Base-by-base conservation (phyloP, 2,329 filamentous ascomycete genomes). In the Clathrospora elynae region DNA sequence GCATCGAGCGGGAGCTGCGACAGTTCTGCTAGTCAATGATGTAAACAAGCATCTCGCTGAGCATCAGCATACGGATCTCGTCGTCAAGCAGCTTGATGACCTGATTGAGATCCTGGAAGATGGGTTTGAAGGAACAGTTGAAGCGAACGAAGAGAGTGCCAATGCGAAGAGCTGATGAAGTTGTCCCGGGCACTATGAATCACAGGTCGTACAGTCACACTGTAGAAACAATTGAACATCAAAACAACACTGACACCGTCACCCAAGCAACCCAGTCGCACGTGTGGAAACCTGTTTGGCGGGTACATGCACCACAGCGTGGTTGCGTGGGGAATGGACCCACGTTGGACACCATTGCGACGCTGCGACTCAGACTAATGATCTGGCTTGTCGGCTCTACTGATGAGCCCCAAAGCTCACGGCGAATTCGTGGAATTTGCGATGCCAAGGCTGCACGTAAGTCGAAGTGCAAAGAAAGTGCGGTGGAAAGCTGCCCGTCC, bases 1-100 rank as follows among this genome's bases (percentile, higher is more conserved):
- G 0, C 81, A 86, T 46, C 78, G 77, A 37, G 92, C 92, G 0
- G 92, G 92, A 1, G 89, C 91, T 1, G 87, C 90, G 22, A 97
- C 93, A 0, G 90, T 97, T n/a, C 66, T 97, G 64, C 75, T 99
- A 30, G 79, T 86, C 11, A 95, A 95, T 61, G 83, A 88, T n/a
- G 84, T 80, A n/a, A 96, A 96, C 64, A 70, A 69, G 41, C 78
- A 86, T 53, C 66, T 96, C 44, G 81, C 78, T 6, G 76, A 81
- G 16, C 87, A 95, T 64, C 79, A 84, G 52, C 82, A 90, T 67
- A 95, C 89, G 0, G 89, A 95, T 69, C 61, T 92, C 31, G 84
- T 84, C 8, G 85, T 96, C 36, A 68, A 72, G 36, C 49, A 60
- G 62, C 67, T 95, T 47, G 89, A 95, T 64, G 88, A 95, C 47